Percentiles rank a stretch among this genome's conserved stretches.
Evolutionary conservation across 164 flowering plant species (phyloP).

Genomic region (Amborella trichopoda): DNA sequence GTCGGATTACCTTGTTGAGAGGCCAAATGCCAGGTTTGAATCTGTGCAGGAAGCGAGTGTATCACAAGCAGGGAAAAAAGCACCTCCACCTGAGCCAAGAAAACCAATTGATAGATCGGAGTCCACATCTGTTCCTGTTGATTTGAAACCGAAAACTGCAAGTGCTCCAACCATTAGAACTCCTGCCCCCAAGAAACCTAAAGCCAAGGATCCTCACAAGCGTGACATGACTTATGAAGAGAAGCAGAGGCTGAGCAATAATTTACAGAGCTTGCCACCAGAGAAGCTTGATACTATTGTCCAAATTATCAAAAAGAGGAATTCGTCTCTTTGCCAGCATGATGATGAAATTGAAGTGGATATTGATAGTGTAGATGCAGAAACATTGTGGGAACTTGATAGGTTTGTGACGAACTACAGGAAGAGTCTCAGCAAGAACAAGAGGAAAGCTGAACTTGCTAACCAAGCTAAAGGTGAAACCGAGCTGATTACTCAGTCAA

Average conservation of each 20-base stretch:
- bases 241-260: constrained; percentile 65
- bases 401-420: constrained; percentile 58
- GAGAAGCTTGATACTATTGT: constrained; percentile 72
- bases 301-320: constrained; percentile 73
- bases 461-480: constrained; percentile 23
- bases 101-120: constrained; percentile 30
- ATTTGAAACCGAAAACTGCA: constrained; percentile 17
- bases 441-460: constrained; percentile 43
- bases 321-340: constrained; percentile 44
- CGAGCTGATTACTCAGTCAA: constrained; percentile 10
- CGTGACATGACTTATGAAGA: constrained; percentile 81
- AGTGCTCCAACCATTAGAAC: constrained; percentile 17
- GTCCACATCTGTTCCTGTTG: constrained; percentile 18
- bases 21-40: constrained; percentile 13
- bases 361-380: constrained; percentile 70
- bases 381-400: constrained; percentile 90
- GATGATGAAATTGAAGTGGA: constrained; percentile 92
- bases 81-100: constrained; percentile 20
- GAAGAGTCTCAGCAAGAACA: constrained; percentile 51
- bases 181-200: constrained; percentile 48
- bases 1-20: constrained; percentile 10
- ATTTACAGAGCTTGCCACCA: constrained; percentile 58
- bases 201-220: constrained; percentile 40
- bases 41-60: constrained; percentile 12
- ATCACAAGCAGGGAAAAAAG: constrained; percentile 24